A percentile compares a stretch with the other conserved stretches of the same genome.
Conservation (phyloP, 2,329 filamentous ascomycete genomes). For the Fusarium sp. region DNA sequence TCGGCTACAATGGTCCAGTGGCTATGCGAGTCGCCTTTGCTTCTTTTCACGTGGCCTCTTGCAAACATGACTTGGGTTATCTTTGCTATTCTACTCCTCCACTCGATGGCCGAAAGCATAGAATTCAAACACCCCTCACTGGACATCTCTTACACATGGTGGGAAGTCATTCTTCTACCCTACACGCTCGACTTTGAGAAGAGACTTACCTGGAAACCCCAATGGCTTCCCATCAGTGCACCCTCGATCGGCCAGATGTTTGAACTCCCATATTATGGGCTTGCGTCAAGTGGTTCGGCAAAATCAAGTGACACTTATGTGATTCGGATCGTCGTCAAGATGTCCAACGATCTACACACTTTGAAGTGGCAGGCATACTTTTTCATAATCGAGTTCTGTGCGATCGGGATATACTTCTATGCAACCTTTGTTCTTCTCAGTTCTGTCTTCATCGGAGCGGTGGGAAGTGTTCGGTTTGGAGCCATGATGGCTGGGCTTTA, state of each 20-base stretch:
- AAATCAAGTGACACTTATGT: accelerated
- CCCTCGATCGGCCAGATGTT: background rate
- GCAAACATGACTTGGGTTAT: background rate
- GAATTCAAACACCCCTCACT: background rate
- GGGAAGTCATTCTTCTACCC: background rate
- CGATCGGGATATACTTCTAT: background rate
- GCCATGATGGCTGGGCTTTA: background rate
- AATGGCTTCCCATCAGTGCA: too few relatives aligned
- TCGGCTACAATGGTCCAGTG: background rate
- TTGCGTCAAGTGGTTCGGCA: accelerated
- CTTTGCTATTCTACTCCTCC: background rate
- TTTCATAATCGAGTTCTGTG: background rate
- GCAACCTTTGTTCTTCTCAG: background rate
- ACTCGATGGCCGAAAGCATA: background rate
- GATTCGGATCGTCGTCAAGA: background rate
- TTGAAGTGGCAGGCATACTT: background rate
- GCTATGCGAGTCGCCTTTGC: background rate
- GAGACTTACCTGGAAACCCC: background rate
- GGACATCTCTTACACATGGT: background rate
- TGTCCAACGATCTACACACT: background rate
- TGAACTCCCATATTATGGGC: background rate
- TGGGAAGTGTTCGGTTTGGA: background rate
- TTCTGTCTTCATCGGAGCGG: background rate
- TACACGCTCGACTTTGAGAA: background rate
- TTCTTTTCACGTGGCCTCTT: background rate